phyloP scores from a whole-genome alignment of 257 asterid genomes.

The Solanum pimpinellifolium region DNA sequence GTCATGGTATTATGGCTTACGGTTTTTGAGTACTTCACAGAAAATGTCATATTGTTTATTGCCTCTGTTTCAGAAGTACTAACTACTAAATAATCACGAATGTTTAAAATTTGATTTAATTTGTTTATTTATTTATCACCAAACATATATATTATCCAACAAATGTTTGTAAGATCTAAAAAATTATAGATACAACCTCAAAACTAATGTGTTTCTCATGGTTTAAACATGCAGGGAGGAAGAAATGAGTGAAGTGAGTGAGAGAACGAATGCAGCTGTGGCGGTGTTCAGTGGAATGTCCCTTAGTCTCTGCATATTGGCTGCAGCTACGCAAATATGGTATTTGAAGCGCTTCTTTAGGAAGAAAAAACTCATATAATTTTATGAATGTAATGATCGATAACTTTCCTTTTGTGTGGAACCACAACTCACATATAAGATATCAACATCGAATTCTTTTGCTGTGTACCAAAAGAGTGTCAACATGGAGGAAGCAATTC shows the following conservation, averaged over 20 bases:
- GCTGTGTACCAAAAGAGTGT: neutral
- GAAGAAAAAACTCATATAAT: conserved; percentile 59
- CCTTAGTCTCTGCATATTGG: conserved; percentile 36
- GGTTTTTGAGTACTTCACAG: neutral
- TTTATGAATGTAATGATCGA: neutral
- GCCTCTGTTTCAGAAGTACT: neutral
- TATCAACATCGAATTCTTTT: neutral
- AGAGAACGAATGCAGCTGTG: conserved; percentile 48
- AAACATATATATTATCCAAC: neutral
- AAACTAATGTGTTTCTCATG: neutral
- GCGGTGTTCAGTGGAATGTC: conserved; percentile 52
- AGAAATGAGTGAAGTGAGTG: conserved; percentile 60
- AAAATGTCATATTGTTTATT: neutral
- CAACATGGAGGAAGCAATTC: neutral
- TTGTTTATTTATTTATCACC: neutral
- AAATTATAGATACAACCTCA: neutral
- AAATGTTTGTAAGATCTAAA: neutral
- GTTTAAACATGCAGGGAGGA: conserved; percentile 38
- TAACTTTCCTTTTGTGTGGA: neutral
- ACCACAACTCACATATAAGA: neutral
- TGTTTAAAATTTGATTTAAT: neutral
- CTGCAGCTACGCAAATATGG: conserved; percentile 29
- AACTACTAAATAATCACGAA: neutral
- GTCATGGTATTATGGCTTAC: neutral
- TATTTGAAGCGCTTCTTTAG: conserved; percentile 49